Base-by-base conservation (phyloP, 106 monocot genomes). In the Dendrobium nobile region DNA sequence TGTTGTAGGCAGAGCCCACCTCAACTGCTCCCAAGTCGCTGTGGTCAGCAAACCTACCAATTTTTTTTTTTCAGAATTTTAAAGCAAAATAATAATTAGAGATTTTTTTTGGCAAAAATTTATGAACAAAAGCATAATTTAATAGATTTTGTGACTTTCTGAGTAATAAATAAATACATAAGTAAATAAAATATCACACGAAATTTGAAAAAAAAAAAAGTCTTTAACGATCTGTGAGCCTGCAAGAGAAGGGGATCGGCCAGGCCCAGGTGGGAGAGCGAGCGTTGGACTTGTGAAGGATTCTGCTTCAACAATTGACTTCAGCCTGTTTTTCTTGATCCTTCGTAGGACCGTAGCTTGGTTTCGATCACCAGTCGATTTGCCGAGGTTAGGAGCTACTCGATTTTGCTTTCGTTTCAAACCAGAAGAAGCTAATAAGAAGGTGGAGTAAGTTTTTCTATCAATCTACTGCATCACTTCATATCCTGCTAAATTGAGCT, bases 401-500 rank as follows among this genome's bases (percentile, higher is more conserved):
- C 48, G 48, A 48, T 47, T 74, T 76, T 48, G 76, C n/a, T 44
- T 48, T 74, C 74, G 74, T 74, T 74, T 41, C 48, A 22, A 15
- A 48, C 26, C 1, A 51, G 22, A 76, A 76, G 76, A 47, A 75
- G 20, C 45, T 75, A 19, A 47, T 47, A 45, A 18, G 73, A 74
- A 74, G n/a, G 74, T 28, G 33, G 11, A 70, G 27, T 17, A 17
- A 44, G 43, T 76, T 10, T 48, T 76, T 48, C 75, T 76, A 24
- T 76, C 11, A 48, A 48, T 76, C 47, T 5, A 24, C 11, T 76
- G 9, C 5, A 76, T 76, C 24, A 16, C 15, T 76, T 0, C 48
- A 31, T 76, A 5, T 76, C 28, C 15, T 47, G 47, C 47, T 48
- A 47, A 76, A 24, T 48, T 13, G 41, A 48, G 45, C 27, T 18